Percentiles rank a stretch among this genome's conserved stretches.
phyloP scores from a whole-genome alignment of 1,284 basidiomycete genomes.

The Inonotus hispidus region DNA sequence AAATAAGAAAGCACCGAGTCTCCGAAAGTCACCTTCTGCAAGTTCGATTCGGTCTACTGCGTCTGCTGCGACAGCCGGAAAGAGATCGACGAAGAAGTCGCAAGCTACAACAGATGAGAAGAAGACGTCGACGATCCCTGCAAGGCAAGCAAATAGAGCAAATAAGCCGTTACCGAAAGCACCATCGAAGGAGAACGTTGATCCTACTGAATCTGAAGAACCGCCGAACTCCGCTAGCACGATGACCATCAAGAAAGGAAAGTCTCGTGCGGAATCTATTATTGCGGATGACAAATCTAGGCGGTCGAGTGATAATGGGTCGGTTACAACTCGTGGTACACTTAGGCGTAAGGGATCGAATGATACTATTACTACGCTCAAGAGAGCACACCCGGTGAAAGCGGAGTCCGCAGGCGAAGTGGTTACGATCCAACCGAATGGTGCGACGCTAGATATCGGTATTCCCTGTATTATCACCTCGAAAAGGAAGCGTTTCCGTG shows the following conservation, averaged over 20 bases:
- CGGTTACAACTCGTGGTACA: constrained; percentile 33
- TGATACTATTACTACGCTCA: constrained; percentile 38
- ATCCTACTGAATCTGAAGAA: constrained; percentile 2
- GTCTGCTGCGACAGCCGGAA: constrained; percentile 18
- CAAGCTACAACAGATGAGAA: neutral
- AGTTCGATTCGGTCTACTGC: constrained; percentile 22
- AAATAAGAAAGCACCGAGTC: neutral
- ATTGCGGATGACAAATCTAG: constrained; percentile 1
- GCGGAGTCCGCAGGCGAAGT: neutral
- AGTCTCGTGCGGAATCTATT: constrained; percentile 4
- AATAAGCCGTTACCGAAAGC: constrained; percentile 10
- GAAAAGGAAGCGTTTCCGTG: constrained; percentile 78
- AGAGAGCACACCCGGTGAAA: neutral
- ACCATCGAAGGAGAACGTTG: constrained; percentile 16
- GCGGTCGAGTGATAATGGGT: constrained; percentile 31
- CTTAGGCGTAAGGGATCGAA: constrained; percentile 38
- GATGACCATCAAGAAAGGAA: constrained; percentile 13
- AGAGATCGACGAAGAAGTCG: neutral
- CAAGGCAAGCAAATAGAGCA: neutral
- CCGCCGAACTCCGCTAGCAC: constrained; percentile 12
- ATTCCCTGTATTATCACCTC: constrained; percentile 89
- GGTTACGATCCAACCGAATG: constrained; percentile 36
- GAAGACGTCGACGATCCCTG: neutral
- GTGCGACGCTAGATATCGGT: constrained; percentile 78
- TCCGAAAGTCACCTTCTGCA: constrained; percentile 11